Conservation (phyloP, 768 basidiomycete species). For the Phlegmacium glaucopus region DNA sequence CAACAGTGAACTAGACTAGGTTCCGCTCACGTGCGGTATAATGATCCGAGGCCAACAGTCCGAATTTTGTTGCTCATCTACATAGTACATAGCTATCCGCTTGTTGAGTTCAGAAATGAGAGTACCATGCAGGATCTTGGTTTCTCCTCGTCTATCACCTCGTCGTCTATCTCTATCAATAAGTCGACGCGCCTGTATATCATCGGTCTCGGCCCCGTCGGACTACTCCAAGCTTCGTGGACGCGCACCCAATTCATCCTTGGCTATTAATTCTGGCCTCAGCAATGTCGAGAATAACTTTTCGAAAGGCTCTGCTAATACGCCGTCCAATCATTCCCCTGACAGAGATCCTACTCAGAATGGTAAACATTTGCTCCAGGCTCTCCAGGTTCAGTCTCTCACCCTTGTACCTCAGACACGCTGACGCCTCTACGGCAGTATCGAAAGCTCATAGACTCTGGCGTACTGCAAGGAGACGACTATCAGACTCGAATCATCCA, state of each 20-base stretch:
- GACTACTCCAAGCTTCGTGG: slow-evolving; percentile 15
- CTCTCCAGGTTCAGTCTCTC: slow-evolving; percentile 1
- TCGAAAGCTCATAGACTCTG: slow-evolving; percentile 39
- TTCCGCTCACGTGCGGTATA: too few relatives aligned
- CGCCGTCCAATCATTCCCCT: slow-evolving; percentile 12
- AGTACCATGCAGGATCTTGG: slow-evolving; percentile 25
- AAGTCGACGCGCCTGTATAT: slow-evolving; percentile 15
- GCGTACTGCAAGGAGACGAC: slow-evolving; percentile 66
- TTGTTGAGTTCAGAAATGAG: slow-evolving; percentile 31
- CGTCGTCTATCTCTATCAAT: slow-evolving; percentile 11
- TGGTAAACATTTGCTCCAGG: slow-evolving; percentile 11
- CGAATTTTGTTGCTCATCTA: too few relatives aligned
- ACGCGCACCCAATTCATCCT: slow-evolving; percentile 32
- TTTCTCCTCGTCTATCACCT: slow-evolving; percentile 13
- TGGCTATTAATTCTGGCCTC: slow-evolving; percentile 27
- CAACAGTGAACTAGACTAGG: too few relatives aligned
- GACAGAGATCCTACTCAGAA: slow-evolving; percentile 15
- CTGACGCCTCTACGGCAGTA: slow-evolving; percentile 44
- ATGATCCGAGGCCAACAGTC: too few relatives aligned
- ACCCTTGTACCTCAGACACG: slow-evolving; percentile 21
- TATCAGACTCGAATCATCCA: slow-evolving; percentile 84
- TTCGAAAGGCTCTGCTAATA: slow-evolving; percentile 8
- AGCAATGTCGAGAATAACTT: slow-evolving; percentile 24
- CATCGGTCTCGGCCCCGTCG: slow-evolving; percentile 14
- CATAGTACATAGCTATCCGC: too few relatives aligned